Evolutionary conservation across 1,284 basidiomycete species (phyloP).

Genomic region (Sporisorium iseilematis-ciliati): DNA sequence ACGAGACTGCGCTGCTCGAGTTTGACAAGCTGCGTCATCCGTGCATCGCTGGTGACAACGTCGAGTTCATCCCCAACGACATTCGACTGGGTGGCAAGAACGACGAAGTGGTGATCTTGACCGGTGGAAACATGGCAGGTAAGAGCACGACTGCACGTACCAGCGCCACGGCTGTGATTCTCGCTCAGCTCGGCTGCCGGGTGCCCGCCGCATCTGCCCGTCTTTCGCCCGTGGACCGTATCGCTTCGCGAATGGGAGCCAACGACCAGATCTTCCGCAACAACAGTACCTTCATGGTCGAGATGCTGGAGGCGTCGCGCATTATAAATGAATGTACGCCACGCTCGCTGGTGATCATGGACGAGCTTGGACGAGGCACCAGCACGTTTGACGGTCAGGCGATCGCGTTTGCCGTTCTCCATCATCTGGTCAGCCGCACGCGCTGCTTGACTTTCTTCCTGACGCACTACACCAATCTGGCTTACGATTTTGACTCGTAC

Average conservation of each 20-base stretch:
- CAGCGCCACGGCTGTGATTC: conserved; percentile 94
- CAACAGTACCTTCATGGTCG: conserved; percentile 69
- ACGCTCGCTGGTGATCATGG: conserved; percentile 69
- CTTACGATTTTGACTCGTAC: conserved; percentile 64
- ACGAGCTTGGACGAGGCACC: conserved; percentile 70
- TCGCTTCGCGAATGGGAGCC: conserved; percentile 97
- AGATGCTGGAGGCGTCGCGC: conserved; percentile 68
- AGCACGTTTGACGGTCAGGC: conserved; percentile 69
- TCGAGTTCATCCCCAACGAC: conserved; percentile 93
- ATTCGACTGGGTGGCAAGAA: conserved; percentile 84
- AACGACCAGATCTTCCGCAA: conserved; percentile 69
- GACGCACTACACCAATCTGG: conserved; percentile 67
- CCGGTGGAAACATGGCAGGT: conserved; percentile 88
- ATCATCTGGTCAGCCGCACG: conserved; percentile 65
- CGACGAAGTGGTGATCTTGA: conserved; percentile 86
- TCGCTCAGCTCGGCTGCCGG: conserved; percentile 97
- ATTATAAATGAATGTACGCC: conserved; percentile 68
- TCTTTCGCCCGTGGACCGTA: conserved; percentile 89
- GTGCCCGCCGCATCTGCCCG: conserved; percentile 88
- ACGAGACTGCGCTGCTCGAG: conserved; percentile 81
- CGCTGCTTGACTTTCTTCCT: conserved; percentile 69
- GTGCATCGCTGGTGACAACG: conserved; percentile 69
- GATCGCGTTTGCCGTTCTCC: conserved; percentile 67
- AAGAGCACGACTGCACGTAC: conserved; percentile 80
- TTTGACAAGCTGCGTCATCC: conserved; percentile 89